A percentile compares a stretch with the other conserved stretches of the same genome.
These are phyloP conservation scores for Pseudogymnoascus sp. DNA, from an alignment of 2,329 filamentous ascomycete species.

Conservation along the genomic window DNA sequence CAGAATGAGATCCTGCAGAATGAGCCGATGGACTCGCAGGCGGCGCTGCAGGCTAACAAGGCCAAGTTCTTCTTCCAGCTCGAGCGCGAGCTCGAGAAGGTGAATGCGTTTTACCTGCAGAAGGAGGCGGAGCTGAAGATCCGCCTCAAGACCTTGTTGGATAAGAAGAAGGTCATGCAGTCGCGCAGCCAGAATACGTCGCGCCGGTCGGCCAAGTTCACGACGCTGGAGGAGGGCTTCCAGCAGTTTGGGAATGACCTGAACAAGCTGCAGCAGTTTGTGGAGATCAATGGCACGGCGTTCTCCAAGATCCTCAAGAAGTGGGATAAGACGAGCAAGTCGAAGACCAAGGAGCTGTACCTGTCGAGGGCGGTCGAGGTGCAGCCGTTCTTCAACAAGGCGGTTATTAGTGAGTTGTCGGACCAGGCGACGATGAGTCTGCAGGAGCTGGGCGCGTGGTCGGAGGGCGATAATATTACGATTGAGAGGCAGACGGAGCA, in stretches of 20 bases:
- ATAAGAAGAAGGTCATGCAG: slow-evolving; percentile 90
- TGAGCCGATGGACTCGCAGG: slow-evolving; percentile 59
- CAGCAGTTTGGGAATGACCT: slow-evolving; percentile 94
- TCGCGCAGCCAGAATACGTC: slow-evolving; percentile 68
- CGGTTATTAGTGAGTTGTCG: slow-evolving; percentile 91
- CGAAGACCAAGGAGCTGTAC: slow-evolving; percentile 95
- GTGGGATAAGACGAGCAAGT: slow-evolving; percentile 99
- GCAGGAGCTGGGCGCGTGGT: slow-evolving; percentile 92
- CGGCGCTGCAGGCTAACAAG: slow-evolving; percentile 89
- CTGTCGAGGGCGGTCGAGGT: slow-evolving; percentile 93
- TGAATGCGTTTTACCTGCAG: slow-evolving; percentile 95
- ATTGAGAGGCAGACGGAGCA: slow-evolving; percentile 58
- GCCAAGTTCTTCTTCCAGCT: slow-evolving; percentile 98
- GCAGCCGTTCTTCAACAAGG: slow-evolving; percentile 95
- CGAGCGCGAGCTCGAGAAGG: slow-evolving; percentile 95
- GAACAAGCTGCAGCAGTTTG: slow-evolving; percentile 97
- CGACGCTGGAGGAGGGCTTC: slow-evolving; percentile 91
- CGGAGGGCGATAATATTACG: slow-evolving; percentile 87
- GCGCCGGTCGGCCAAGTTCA: slow-evolving; percentile 85
- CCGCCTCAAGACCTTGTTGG: slow-evolving; percentile 80
- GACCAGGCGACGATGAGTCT: slow-evolving; percentile 95
- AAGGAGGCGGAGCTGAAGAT: slow-evolving; percentile 98
- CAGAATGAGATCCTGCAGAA: slow-evolving; percentile 42
- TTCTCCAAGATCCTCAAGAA: slow-evolving; percentile 99
- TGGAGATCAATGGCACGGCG: slow-evolving; percentile 94